Evolutionary conservation across 179 eudicot species (phyloP).

Genomic region (Gypsophila paniculata): DNA sequence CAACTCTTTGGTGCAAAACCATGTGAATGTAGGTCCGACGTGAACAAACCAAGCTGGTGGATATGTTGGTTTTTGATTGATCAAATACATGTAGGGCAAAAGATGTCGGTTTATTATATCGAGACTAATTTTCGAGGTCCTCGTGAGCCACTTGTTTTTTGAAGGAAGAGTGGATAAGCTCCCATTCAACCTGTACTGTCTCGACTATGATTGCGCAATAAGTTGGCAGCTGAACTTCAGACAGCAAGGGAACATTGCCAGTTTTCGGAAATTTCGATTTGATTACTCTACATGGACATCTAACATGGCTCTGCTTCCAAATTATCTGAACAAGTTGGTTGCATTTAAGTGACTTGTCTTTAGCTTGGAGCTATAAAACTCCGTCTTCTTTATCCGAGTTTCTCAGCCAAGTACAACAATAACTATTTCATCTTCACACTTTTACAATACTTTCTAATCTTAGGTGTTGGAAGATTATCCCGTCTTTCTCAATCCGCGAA

Average conservation of each 20-base stretch:
- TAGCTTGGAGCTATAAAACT: background rate
- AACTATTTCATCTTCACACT: background rate
- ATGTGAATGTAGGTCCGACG: constrained; percentile 16
- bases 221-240: background rate
- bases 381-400: background rate
- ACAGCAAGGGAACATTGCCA: constrained; percentile 1
- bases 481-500: background rate
- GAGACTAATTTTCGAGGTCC: background rate
- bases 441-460: background rate
- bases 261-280: background rate
- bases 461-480: background rate
- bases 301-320: background rate
- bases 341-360: constrained; percentile 1
- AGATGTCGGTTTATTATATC: background rate
- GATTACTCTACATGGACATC: background rate
- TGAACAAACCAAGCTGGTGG: constrained; percentile 11
- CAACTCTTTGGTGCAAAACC: constrained; percentile 11
- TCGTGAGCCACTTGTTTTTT: background rate
- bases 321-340: background rate
- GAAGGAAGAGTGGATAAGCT: background rate
- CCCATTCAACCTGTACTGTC: background rate
- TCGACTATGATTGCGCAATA: background rate
- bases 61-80: background rate
- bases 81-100: no score
- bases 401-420: background rate